Evolutionary conservation across 805 yeast species (phyloP), one percentile per base, ranked within the genome.

Genomic region (Henningerozyma blattae): DNA sequence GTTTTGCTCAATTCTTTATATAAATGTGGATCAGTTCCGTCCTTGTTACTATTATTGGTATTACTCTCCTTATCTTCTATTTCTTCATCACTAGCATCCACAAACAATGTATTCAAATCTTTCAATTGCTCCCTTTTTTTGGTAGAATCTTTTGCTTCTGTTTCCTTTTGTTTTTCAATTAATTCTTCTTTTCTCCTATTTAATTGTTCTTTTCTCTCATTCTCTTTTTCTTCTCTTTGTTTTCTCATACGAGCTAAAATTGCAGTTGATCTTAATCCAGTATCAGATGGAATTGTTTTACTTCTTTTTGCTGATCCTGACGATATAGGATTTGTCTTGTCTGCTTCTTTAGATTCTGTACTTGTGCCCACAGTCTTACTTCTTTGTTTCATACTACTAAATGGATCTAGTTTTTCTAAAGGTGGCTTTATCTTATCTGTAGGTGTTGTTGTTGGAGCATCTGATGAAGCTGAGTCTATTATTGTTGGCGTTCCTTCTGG

Each of bases 231-330:
- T 33, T 54, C 57, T 37, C 59, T 45, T 17, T 44, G 51, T 25
- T 46, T 42, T 28, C 52, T 45, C 60, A 54, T 55, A 34, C 44
- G 50, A 2, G 51, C 57, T 19, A 52, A 42, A 9, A 55, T 39
- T 9, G 44, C 56, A 3, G 59, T 55, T 1, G 60, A 54, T 35
- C 47, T 47, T 18, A 55, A 41, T 1, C 53, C 53, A 25, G 35
- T 41, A 13, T 38, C 41, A 2, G 15, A 10, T 6, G 15, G 18
- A 5, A n/a, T 26, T 12, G 32, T 9, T 18, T 19, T 28, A n/a
- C n/a, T n/a, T n/a, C n/a, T n/a, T n/a, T n/a, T 22, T 9, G 24
- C 24, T 22, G 24, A 22, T 22, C 8, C 24, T 9, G 24, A 22
- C 13, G 24, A 22, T 22, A 13, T 9, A 22, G 24, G 12, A 22